Evolutionary conservation across 2,329 filamentous ascomycete species (phyloP).

Genomic region (Paecilomyces formosus): DNA sequence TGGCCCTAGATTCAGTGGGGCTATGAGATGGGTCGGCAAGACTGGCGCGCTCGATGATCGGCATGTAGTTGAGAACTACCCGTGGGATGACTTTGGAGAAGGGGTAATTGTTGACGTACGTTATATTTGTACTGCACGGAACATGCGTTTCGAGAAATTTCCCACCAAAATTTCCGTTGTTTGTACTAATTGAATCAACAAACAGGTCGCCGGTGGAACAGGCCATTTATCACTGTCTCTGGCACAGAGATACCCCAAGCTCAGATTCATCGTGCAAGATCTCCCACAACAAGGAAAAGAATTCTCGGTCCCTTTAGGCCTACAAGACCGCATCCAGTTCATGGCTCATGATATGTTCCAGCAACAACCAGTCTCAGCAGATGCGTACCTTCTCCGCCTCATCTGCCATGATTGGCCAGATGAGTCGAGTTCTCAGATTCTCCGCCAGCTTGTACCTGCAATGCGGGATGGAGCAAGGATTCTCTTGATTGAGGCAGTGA

Average conservation of each 20-base stretch:
- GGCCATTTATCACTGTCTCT: constrained; percentile 51
- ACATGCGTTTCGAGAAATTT: too few relatives aligned
- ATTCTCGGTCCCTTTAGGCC: neutral
- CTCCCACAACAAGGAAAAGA: constrained; percentile 28
- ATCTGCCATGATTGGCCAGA: constrained; percentile 20
- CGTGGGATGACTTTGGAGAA: neutral
- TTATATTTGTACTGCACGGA: constrained; percentile 30
- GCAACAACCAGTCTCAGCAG: constrained; percentile 13
- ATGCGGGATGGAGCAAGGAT: constrained; percentile 11
- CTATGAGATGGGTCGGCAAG: neutral
- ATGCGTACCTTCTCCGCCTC: constrained; percentile 15
- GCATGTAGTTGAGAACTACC: neutral
- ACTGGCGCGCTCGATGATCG: neutral
- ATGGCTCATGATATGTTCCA: constrained; percentile 17
- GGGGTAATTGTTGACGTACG: constrained; percentile 24
- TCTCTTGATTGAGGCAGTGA: constrained; percentile 17
- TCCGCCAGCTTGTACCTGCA: constrained; percentile 11
- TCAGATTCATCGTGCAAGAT: constrained; percentile 49
- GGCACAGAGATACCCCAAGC: constrained; percentile 42
- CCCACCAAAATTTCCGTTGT: too few relatives aligned
- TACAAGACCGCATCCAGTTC: constrained; percentile 9
- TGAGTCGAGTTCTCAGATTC: constrained; percentile 11
- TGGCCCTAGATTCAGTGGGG: neutral
- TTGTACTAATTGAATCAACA: too few relatives aligned
- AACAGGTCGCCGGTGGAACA: constrained; percentile 12